Conservation (phyloP, 192 early-diverging fungal species). For the Rhizophagus sp. region DNA sequence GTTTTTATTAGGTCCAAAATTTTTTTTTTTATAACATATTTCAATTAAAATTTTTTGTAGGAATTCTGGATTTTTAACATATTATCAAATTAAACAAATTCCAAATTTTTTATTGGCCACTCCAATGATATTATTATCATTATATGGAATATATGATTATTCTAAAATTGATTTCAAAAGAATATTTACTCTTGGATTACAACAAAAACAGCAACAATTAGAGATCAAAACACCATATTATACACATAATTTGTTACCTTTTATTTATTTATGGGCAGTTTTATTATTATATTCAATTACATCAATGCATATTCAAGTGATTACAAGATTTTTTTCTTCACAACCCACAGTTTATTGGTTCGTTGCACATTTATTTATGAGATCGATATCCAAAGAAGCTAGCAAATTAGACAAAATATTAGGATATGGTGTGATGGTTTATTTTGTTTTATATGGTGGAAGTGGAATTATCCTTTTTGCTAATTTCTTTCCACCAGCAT, state of each 20-base stretch:
- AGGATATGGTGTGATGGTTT: slow-evolving; percentile 35
- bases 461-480: slow-evolving; percentile 81
- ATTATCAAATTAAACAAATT: slow-evolving; percentile 81
- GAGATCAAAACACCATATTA: neutral
- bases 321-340: slow-evolving; percentile 82
- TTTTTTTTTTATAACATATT: slow-evolving; percentile 5
- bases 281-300: slow-evolving; percentile 63
- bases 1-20: neutral
- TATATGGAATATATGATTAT: slow-evolving; percentile 61
- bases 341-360: slow-evolving; percentile 83
- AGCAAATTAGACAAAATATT: neutral
- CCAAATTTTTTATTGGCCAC: slow-evolving; percentile 88
- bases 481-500: slow-evolving; percentile 88
- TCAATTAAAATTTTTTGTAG: slow-evolving; percentile 36
- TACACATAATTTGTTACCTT: slow-evolving; percentile 34
- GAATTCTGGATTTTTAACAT: slow-evolving; percentile 84
- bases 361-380: slow-evolving; percentile 56
- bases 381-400: neutral
- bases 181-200: slow-evolving; percentile 61
- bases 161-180: slow-evolving; percentile 48
- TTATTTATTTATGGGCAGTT: slow-evolving; percentile 70
- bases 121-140: slow-evolving; percentile 74
- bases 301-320: slow-evolving; percentile 90
- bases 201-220: neutral
- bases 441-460: slow-evolving; percentile 78